Conservation (phyloP, 2,329 filamentous ascomycete genomes). For the Sarocladiaceae sp. region DNA sequence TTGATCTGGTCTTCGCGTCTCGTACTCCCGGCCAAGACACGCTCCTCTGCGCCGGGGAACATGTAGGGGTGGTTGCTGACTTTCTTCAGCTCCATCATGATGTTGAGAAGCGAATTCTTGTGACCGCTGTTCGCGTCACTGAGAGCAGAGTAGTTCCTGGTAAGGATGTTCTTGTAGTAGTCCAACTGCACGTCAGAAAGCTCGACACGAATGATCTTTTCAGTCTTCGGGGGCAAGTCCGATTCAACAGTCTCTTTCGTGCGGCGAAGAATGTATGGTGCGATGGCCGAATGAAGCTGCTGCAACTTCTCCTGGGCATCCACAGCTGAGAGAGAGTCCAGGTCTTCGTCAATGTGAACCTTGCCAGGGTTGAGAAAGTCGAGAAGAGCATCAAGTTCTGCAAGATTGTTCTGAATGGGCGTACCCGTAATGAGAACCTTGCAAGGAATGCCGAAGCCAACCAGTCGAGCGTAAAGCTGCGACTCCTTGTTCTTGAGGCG, state of each 20-base stretch:
- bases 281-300: slow-evolving; percentile 79
- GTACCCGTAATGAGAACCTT: slow-evolving; percentile 94
- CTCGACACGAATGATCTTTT: slow-evolving; percentile 98
- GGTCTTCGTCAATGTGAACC: slow-evolving; percentile 84
- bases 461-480: slow-evolving; percentile 80
- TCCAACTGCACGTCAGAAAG: slow-evolving; percentile 94
- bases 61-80: slow-evolving; percentile 98
- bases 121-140: slow-evolving; percentile 87
- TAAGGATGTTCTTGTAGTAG: slow-evolving; percentile 98
- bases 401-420: slow-evolving; percentile 94
- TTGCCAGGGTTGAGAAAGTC: slow-evolving; percentile 97
- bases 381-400: slow-evolving; percentile 85
- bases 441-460: slow-evolving; percentile 82
- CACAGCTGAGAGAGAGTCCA: slow-evolving; percentile 72
- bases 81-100: slow-evolving; percentile 99
- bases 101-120: slow-evolving; percentile 92
- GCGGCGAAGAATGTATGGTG: slow-evolving; percentile 89
- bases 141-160: slow-evolving; percentile 89
- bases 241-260: slow-evolving; percentile 98
- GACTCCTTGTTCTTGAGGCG: slow-evolving; percentile 95
- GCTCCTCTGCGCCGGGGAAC: slow-evolving; percentile 91
- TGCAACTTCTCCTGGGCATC: slow-evolving; percentile 84
- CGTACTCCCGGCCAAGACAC: slow-evolving; percentile 73
- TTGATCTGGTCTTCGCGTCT: slow-evolving; percentile 89
- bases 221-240: slow-evolving; percentile 91